Conservation (phyloP, 2,329 filamentous ascomycete genomes). For the Arachnomyces sp. region DNA sequence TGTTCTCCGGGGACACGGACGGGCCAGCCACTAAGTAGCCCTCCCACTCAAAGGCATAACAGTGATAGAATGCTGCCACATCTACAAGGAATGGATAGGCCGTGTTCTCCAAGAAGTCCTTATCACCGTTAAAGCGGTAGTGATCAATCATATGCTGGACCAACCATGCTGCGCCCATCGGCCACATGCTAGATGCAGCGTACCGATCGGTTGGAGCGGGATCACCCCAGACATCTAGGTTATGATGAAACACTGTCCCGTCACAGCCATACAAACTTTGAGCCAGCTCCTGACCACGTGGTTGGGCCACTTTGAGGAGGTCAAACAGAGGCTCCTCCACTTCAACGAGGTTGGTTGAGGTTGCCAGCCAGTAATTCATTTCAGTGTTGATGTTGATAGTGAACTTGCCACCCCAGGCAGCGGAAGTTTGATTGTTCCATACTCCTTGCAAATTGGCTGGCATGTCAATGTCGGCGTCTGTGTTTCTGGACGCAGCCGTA, state of each 20-base stretch:
- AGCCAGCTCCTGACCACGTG: constrained; percentile 42
- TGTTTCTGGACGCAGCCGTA: constrained; percentile 43
- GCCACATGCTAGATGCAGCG: constrained; percentile 28
- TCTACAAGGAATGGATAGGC: constrained; percentile 11
- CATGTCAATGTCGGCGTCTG: constrained; percentile 26
- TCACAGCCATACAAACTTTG: constrained; percentile 42
- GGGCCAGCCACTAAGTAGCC: constrained; percentile 13
- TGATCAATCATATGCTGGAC: constrained; percentile 51
- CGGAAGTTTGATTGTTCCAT: constrained; percentile 42
- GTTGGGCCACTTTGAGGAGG: constrained; percentile 27
- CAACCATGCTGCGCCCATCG: constrained; percentile 47
- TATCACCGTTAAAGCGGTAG: constrained; percentile 42
- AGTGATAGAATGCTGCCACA: constrained; percentile 9
- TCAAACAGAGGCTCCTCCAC: constrained; percentile 35
- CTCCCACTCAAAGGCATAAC: constrained; percentile 5
- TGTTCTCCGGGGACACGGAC: constrained; percentile 15
- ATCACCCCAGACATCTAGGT: constrained; percentile 51
- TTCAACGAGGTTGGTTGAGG: constrained; percentile 43
- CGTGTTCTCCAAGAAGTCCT: constrained; percentile 8
- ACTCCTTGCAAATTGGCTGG: constrained; percentile 51
- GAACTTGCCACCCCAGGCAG: constrained; percentile 49
- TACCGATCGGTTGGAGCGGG: constrained; percentile 41
- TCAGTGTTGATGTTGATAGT: constrained; percentile 53
- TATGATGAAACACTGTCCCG: constrained; percentile 49
- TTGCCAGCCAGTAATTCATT: constrained; percentile 53